phyloP scores from a whole-genome alignment of 345 rosid species.

The Eutrema japonicum region DNA sequence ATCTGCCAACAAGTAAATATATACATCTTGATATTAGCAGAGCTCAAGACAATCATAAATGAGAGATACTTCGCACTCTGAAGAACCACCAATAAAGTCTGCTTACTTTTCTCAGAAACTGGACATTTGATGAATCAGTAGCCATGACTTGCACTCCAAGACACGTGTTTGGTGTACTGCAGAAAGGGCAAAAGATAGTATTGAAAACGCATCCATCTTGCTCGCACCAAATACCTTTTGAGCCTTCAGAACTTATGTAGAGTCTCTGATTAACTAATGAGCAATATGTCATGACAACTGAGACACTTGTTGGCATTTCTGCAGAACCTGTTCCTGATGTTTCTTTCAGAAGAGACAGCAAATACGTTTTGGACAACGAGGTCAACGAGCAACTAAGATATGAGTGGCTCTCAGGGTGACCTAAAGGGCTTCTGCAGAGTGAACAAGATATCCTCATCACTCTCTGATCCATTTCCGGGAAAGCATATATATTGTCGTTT shows the following conservation, averaged over 20 bases:
- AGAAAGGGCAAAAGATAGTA: constrained; percentile 78
- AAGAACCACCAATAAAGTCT: constrained; percentile 3
- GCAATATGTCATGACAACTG: constrained; percentile 61
- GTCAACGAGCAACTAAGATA: constrained; percentile 54
- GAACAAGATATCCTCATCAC: constrained; percentile 58
- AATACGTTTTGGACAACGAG: constrained; percentile 63
- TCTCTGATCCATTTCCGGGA: constrained; percentile 51
- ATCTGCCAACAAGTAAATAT: constrained; percentile 50
- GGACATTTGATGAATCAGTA: constrained; percentile 76
- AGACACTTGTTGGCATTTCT: constrained; percentile 49
- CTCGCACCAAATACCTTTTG: constrained; percentile 62
- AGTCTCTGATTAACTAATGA: constrained; percentile 64
- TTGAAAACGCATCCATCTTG: constrained; percentile 94
- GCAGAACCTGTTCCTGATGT: constrained; percentile 35
- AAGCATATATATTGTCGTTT: constrained; percentile 42
- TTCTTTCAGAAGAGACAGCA: constrained; percentile 57
- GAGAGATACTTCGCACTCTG: neutral
- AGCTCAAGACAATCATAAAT: constrained; percentile 11
- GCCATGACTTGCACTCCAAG: constrained; percentile 87
- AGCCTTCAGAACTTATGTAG: constrained; percentile 45
- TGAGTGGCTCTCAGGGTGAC: constrained; percentile 64
- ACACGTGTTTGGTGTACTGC: constrained; percentile 58
- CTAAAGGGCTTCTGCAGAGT: constrained; percentile 66
- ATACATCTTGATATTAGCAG: constrained; percentile 9
- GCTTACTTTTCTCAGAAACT: constrained; percentile 70